Conservation (phyloP, 768 basidiomycete species). For the Suillus ampliporus region DNA sequence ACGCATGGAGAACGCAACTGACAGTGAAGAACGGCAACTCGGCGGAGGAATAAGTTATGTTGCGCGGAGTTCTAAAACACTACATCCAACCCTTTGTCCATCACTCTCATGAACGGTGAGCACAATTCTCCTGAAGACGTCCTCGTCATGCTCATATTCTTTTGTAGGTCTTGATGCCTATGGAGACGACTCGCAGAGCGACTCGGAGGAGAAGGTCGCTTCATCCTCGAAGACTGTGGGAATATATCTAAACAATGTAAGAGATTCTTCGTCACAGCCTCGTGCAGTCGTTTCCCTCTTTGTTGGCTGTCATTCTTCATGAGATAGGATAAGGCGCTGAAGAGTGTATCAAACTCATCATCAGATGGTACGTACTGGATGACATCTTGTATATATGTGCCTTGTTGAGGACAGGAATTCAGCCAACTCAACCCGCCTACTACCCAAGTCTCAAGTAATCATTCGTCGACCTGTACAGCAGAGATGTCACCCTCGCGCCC, state of each 20-base stretch:
- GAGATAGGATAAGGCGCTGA: constrained; percentile 67
- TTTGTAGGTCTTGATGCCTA: constrained; percentile 65
- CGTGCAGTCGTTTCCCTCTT: constrained; percentile 64
- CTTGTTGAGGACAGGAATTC: background rate
- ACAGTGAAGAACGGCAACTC: constrained; percentile 26
- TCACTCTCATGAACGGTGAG: constrained; percentile 38
- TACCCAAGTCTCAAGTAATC: constrained; percentile 61
- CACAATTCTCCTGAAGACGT: constrained; percentile 7
- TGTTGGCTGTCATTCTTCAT: constrained; percentile 64
- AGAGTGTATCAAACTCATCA: constrained; percentile 30
- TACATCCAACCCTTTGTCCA: constrained; percentile 8
- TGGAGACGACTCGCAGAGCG: constrained; percentile 67
- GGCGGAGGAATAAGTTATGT: constrained; percentile 20
- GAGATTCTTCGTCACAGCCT: constrained; percentile 50
- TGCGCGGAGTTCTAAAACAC: constrained; percentile 32
- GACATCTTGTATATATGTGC: background rate
- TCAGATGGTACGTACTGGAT: constrained; percentile 35
- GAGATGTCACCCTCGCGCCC: constrained; percentile 56
- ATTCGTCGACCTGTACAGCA: constrained; percentile 57
- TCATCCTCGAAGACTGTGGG: constrained; percentile 31
- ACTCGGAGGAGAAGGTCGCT: constrained; percentile 50
- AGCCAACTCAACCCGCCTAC: constrained; percentile 42
- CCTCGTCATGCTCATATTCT: constrained; percentile 4
- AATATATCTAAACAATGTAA: constrained; percentile 55
- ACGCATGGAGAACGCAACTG: constrained; percentile 22